Conservation (phyloP, 1,284 basidiomycete genomes). For the Ganoderma multipileum region DNA sequence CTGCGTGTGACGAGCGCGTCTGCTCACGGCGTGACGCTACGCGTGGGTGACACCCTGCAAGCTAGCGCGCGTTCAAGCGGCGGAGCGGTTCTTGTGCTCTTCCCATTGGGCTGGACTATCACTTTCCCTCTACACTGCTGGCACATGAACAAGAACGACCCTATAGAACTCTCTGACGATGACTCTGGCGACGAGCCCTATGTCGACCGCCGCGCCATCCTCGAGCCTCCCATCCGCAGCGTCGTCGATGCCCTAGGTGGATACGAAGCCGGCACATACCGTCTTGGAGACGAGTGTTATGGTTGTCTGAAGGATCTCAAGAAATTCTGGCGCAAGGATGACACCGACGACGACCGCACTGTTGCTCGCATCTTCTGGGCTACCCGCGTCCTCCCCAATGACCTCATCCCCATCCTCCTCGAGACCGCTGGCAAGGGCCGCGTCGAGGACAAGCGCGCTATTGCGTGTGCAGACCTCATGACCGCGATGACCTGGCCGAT, state of each 20-base stretch:
- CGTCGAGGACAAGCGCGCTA: conserved; percentile 84
- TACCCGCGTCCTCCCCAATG: conserved; percentile 79
- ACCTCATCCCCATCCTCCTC: conserved; percentile 86
- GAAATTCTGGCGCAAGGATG: conserved; percentile 93
- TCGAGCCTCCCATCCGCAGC: conserved; percentile 70
- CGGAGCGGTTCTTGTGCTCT: background rate
- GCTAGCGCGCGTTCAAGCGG: background rate
- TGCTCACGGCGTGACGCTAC: background rate
- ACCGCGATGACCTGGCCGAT: conserved; percentile 98
- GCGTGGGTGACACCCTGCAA: background rate
- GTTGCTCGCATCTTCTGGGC: conserved; percentile 92
- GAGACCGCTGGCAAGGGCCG: conserved; percentile 79
- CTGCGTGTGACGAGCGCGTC: background rate
- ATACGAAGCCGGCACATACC: conserved; percentile 71
- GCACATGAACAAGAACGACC: conserved; percentile 1
- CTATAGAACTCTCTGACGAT: conserved; percentile 34
- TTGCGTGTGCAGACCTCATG: conserved; percentile 88
- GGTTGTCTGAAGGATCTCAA: conserved; percentile 94
- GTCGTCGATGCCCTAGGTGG: conserved; percentile 82
- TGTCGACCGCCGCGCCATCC: conserved; percentile 54
- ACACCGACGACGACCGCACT: conserved; percentile 93
- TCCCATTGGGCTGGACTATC: background rate
- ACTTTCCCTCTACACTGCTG: too few species aligned
- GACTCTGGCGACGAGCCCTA: conserved; percentile 43
- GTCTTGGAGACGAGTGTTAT: conserved; percentile 83